Conservation (phyloP, 2,329 filamentous ascomycete genomes). For the Phoma sp. region DNA sequence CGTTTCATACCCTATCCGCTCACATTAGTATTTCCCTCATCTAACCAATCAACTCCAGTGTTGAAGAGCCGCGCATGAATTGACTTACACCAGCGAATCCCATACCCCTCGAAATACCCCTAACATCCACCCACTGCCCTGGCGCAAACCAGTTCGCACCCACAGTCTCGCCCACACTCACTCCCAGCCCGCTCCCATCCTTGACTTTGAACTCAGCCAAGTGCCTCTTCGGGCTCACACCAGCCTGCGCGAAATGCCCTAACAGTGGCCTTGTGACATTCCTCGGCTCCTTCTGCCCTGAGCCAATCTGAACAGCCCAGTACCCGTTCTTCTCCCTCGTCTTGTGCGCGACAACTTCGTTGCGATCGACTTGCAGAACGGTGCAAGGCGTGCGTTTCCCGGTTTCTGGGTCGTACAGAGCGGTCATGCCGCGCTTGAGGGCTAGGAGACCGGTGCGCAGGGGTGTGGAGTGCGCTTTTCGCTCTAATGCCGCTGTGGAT, state of each 20-base stretch:
- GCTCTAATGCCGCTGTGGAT: conserved; percentile 65
- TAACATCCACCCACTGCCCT: conserved; percentile 89
- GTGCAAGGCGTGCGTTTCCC: conserved; percentile 85
- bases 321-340: conserved; percentile 83
- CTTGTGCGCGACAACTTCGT: conserved; percentile 89
- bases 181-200: conserved; percentile 72
- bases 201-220: conserved; percentile 88
- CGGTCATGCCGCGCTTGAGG: conserved; percentile 95
- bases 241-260: conserved; percentile 85
- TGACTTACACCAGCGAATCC: conserved; percentile 80
- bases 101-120: conserved; percentile 81
- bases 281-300: conserved; percentile 73
- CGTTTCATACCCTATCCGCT: conserved; percentile 81
- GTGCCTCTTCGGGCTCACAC: conserved; percentile 82
- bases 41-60: background rate
- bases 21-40: conserved; percentile 8
- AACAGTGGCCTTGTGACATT: conserved; percentile 85
- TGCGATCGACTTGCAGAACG: conserved; percentile 89
- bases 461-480: conserved; percentile 65
- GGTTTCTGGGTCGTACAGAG: conserved; percentile 78
- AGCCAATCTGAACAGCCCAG: conserved; percentile 89
- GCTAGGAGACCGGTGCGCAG: conserved; percentile 82
- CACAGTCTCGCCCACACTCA: conserved; percentile 77
- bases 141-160: conserved; percentile 89
- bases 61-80: background rate